phyloP scores from a whole-genome alignment of 345 rosid genomes.

The Pseudoturritis turrita region DNA sequence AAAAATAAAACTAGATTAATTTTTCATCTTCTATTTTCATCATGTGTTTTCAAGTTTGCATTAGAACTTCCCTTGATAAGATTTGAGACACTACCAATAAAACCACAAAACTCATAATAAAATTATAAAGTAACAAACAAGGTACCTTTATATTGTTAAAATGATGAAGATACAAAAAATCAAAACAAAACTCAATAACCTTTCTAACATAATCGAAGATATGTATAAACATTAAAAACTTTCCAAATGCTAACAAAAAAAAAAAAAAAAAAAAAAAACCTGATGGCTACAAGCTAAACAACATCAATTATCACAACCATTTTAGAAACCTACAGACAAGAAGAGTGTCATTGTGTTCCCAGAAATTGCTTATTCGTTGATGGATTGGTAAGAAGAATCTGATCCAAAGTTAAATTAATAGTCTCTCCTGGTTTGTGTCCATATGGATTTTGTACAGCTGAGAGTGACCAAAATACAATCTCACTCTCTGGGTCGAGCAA shows the following conservation, averaged over 20 bases:
- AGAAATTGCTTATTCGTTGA: constrained; percentile 21
- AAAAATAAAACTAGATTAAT: no score
- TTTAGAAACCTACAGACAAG: constrained; percentile 14
- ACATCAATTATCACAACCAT: constrained; percentile 13
- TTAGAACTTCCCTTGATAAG: not conserved
- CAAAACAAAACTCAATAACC: not conserved
- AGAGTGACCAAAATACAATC: not conserved
- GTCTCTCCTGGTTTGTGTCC: constrained; percentile 25
- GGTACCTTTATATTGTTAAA: not conserved
- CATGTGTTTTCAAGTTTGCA: no score
- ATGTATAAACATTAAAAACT: constrained; percentile 13
- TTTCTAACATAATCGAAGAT: not conserved
- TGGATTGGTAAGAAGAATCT: constrained; percentile 10
- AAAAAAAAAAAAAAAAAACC: not conserved
- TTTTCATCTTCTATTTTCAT: no score
- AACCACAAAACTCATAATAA: not conserved
- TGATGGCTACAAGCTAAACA: constrained; percentile 18
- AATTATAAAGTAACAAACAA: not conserved
- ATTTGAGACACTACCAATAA: not conserved
- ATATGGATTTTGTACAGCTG: constrained; percentile 31
- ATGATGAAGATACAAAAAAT: not conserved
- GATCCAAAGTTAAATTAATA: constrained; percentile 6
- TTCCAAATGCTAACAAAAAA: not conserved
- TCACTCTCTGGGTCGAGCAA: constrained; percentile 93
- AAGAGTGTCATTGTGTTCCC: constrained; percentile 5